phyloP scores from a whole-genome alignment of 179 eudicot genomes.

The Actinidia polygama region DNA sequence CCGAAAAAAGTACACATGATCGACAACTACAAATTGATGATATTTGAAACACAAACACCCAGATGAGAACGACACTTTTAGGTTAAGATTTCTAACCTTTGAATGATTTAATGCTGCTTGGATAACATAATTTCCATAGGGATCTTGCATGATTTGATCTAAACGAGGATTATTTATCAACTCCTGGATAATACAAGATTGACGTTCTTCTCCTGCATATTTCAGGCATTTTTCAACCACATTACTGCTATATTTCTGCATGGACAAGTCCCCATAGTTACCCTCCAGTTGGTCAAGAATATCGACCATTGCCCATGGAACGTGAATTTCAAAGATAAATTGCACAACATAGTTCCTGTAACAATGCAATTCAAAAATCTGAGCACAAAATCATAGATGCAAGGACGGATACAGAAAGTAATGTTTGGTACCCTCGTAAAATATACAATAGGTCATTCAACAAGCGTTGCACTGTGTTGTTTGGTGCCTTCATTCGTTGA shows the following conservation, averaged over 20 bases:
- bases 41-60: neutral
- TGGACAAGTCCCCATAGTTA: slow-evolving; percentile 39
- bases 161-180: slow-evolving; percentile 35
- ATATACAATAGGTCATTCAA: neutral
- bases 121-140: slow-evolving; percentile 45
- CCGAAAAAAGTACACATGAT: neutral
- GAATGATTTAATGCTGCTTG: slow-evolving; percentile 42
- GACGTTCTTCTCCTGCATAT: slow-evolving; percentile 39
- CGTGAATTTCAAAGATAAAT: slow-evolving; percentile 35
- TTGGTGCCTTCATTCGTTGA: neutral
- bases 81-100: slow-evolving; percentile 30
- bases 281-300: slow-evolving; percentile 42
- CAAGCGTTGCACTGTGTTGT: neutral
- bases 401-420: neutral
- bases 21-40: neutral
- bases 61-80: neutral
- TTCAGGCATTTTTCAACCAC: slow-evolving; percentile 49
- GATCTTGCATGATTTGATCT: slow-evolving; percentile 50
- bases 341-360: slow-evolving; percentile 48
- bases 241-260: slow-evolving; percentile 49
- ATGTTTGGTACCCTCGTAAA: no score
- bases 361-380: slow-evolving; percentile 6
- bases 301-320: slow-evolving; percentile 38
- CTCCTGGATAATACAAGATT: slow-evolving; percentile 33
- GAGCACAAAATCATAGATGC: neutral